Evolutionary conservation across 1,284 basidiomycete species (phyloP).

Genomic region (Polyporus tsugae): DNA sequence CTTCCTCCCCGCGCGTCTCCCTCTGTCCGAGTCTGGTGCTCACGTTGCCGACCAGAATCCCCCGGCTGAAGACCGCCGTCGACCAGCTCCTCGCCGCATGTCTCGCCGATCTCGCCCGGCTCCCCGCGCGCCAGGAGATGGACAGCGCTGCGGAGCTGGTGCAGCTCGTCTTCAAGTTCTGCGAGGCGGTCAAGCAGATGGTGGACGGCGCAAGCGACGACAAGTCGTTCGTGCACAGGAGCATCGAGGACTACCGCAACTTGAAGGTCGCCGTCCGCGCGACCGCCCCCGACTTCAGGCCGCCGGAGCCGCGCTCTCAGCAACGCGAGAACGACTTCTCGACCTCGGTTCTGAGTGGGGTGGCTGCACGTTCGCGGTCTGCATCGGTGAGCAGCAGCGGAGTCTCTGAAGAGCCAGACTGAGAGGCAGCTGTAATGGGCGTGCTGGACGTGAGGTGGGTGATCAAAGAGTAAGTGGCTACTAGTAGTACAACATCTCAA

Average conservation of each 20-base stretch:
- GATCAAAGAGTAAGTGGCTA: conserved; percentile 36
- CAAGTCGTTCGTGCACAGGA: conserved; percentile 47
- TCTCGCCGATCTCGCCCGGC: conserved; percentile 42
- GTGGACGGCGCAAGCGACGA: conserved; percentile 47
- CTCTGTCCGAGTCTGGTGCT: not conserved
- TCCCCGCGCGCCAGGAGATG: conserved; percentile 49
- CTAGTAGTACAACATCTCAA: not conserved
- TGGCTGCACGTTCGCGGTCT: too few relatives aligned
- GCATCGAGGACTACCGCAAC: conserved; percentile 40
- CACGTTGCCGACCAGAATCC: conserved; percentile 50
- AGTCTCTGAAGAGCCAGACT: conserved; percentile 30
- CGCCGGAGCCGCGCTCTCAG: conserved; percentile 9
- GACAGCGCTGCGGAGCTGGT: conserved; percentile 56
- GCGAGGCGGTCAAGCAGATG: conserved; percentile 43
- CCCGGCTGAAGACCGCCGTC: conserved; percentile 50
- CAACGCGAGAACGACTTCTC: conserved; percentile 33
- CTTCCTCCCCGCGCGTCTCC: too few relatives aligned
- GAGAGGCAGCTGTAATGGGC: conserved; percentile 13
- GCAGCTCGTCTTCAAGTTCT: conserved; percentile 53
- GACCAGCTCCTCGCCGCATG: conserved; percentile 48
- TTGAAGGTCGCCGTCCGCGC: conserved; percentile 46
- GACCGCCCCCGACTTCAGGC: conserved; percentile 51
- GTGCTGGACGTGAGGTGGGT: conserved; percentile 31
- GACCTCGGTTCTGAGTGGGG: too few relatives aligned
- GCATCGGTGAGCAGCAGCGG: not conserved